Conservation (phyloP, 192 early-diverging fungal species). For the Entrophospora sp. region DNA sequence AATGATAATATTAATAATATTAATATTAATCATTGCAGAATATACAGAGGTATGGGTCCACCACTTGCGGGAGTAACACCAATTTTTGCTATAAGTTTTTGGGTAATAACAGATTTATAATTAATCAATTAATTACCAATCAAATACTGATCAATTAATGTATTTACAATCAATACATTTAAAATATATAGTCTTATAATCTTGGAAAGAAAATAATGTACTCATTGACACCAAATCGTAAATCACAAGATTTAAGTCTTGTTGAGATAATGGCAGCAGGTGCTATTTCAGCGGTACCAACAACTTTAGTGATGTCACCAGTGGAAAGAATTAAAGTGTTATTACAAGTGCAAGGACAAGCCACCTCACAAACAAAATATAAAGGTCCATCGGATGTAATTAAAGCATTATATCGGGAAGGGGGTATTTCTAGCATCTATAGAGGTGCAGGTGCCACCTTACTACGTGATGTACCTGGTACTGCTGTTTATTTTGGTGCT, state of each 20-base stretch:
- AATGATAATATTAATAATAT: neutral
- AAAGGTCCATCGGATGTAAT: conserved; percentile 89
- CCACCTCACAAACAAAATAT: conserved; percentile 60
- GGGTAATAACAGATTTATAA: conserved; percentile 48
- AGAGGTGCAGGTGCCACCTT: conserved; percentile 92
- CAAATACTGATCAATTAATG: conserved; percentile 30
- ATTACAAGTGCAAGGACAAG: conserved; percentile 73
- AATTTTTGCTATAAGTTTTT: conserved; percentile 93
- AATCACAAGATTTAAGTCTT: conserved; percentile 50
- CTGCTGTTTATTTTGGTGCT: conserved; percentile 90
- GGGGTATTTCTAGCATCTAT: conserved; percentile 82
- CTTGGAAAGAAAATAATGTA: conserved; percentile 67
- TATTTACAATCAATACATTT: too few species aligned
- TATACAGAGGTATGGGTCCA: conserved; percentile 94
- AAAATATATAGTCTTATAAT: conserved; percentile 57
- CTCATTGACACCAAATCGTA: conserved; percentile 45
- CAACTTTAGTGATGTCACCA: conserved; percentile 88
- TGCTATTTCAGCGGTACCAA: conserved; percentile 91
- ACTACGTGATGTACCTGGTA: conserved; percentile 86
- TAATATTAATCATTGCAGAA: conserved; percentile 8
- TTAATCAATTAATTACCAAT: conserved; percentile 8
- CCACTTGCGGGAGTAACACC: conserved; percentile 92
- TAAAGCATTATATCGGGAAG: conserved; percentile 71
- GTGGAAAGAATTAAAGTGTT: conserved; percentile 95
- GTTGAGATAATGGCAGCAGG: conserved; percentile 83